These are phyloP conservation scores for Exophiala phaeomuriformis DNA, from an alignment of 2,329 filamentous ascomycete genomes.

Conservation along the genomic window DNA sequence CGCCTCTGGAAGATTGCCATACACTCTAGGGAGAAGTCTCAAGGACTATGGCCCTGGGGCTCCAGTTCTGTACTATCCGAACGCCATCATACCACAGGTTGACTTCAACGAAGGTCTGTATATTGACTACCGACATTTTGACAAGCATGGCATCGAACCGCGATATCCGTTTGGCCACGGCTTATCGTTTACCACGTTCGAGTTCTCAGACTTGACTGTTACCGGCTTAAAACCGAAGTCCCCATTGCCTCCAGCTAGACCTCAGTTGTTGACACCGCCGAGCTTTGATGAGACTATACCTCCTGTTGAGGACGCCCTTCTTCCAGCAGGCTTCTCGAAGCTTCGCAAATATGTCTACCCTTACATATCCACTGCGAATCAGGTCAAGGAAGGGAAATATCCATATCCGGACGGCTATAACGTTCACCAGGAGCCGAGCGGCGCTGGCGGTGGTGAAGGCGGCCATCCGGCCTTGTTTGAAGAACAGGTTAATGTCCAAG, in stretches of 20 bases:
- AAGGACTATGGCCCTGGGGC: slow-evolving; percentile 69
- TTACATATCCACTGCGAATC: slow-evolving; percentile 51
- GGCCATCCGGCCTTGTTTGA: slow-evolving; percentile 62
- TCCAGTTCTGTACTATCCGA: slow-evolving; percentile 62
- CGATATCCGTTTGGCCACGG: slow-evolving; percentile 84
- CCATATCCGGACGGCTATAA: slow-evolving; percentile 53
- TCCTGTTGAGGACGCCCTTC: slow-evolving; percentile 50
- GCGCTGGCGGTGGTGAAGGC: slow-evolving; percentile 61
- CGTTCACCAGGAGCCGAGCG: slow-evolving; percentile 45
- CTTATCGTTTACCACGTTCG: slow-evolving; percentile 70
- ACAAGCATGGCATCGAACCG: slow-evolving; percentile 65
- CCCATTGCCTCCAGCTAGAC: slow-evolving; percentile 39
- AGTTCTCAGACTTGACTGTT: slow-evolving; percentile 50
- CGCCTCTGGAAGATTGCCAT: slow-evolving; percentile 75
- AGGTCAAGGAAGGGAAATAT: slow-evolving; percentile 40
- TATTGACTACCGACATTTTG: slow-evolving; percentile 85
- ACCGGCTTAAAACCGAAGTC: slow-evolving; percentile 44
- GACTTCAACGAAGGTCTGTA: slow-evolving; percentile 77
- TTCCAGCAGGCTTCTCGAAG: slow-evolving; percentile 53
- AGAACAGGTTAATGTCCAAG: slow-evolving; percentile 37
- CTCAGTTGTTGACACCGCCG: slow-evolving; percentile 43
- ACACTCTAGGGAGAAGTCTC: slow-evolving; percentile 69
- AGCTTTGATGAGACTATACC: slow-evolving; percentile 51
- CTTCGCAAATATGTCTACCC: slow-evolving; percentile 67
- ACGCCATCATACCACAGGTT: slow-evolving; percentile 67